Evolutionary conservation across 331 rosid species (phyloP).

Genomic region (Pyracantha coccinea): DNA sequence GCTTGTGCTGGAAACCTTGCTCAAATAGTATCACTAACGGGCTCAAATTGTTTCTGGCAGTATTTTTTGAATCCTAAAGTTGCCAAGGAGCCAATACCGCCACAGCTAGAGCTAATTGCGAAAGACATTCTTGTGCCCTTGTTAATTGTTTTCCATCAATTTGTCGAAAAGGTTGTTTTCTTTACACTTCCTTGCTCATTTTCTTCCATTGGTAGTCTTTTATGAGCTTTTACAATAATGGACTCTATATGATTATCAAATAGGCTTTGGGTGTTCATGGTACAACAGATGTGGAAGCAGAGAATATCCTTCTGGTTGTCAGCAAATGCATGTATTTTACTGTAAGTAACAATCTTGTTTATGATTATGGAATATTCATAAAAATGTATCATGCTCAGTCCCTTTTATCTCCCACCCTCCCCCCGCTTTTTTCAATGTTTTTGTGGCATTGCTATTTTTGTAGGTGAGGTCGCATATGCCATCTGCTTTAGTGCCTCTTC

Average conservation of each 20-base stretch:
- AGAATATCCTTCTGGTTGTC: conserved; percentile 51
- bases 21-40: not conserved
- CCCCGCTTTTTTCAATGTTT: not conserved
- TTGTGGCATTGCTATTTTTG: conserved; percentile 16
- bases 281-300: conserved; percentile 35
- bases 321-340: conserved; percentile 81
- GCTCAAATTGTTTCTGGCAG: conserved; percentile 26
- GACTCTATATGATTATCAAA: conserved; percentile 19
- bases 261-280: conserved; percentile 45
- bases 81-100: conserved; percentile 68
- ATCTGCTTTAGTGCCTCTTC: conserved; percentile 50
- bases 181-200: not conserved
- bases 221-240: conserved; percentile 4
- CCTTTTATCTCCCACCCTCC: not conserved
- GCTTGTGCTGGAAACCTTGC: not conserved
- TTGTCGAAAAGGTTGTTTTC: conserved; percentile 40
- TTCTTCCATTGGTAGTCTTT: not conserved
- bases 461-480: conserved; percentile 93
- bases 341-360: conserved; percentile 43
- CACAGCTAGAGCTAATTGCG: conserved; percentile 60
- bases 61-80: conserved; percentile 68
- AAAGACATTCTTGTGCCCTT: conserved; percentile 58
- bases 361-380: not conserved
- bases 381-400: not conserved
- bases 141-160: conserved; percentile 52